Evolutionary conservation across 768 basidiomycete species (phyloP).

Genomic region (Hydnomerulius pinastri): DNA sequence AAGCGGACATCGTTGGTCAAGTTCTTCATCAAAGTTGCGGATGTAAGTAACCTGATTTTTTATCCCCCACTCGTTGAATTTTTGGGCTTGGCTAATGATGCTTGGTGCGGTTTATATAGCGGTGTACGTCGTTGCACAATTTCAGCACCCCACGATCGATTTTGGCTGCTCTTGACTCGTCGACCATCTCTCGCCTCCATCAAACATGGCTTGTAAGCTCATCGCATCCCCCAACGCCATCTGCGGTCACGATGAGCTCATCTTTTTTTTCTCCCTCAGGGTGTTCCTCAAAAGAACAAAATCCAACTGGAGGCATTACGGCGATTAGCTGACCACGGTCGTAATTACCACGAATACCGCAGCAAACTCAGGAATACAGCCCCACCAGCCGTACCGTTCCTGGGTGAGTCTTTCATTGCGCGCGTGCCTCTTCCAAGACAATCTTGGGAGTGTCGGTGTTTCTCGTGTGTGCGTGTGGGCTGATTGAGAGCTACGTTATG

Average conservation of each 20-base stretch:
- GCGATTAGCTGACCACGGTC: constrained; percentile 86
- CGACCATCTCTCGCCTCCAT: constrained; percentile 87
- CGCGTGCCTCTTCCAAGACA: not conserved
- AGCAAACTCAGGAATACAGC: constrained; percentile 82
- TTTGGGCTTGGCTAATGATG: constrained; percentile 6
- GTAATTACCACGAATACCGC: constrained; percentile 92
- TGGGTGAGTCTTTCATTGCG: constrained; percentile 54
- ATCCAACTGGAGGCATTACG: constrained; percentile 76
- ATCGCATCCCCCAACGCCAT: not conserved
- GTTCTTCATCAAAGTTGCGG: constrained; percentile 92
- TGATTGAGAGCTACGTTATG: constrained; percentile 16
- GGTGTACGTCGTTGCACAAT: constrained; percentile 81
- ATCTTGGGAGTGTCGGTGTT: too few relatives aligned
- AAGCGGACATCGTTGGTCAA: constrained; percentile 77
- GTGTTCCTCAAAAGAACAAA: constrained; percentile 84
- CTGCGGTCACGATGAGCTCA: not conserved
- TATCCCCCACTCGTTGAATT: not conserved
- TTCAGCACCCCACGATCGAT: constrained; percentile 93
- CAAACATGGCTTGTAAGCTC: constrained; percentile 92
- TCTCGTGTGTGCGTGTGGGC: not conserved
- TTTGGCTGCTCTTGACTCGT: constrained; percentile 92
- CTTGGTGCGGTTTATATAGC: constrained; percentile 63
- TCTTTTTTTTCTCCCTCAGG: constrained; percentile 52
- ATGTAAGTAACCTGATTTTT: constrained; percentile 52
- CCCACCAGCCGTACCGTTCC: constrained; percentile 93